A percentile compares a stretch with the other conserved stretches of the same genome.
phyloP scores from a whole-genome alignment of 139 green algal genomes.

The Ostreobium quekettii region DNA sequence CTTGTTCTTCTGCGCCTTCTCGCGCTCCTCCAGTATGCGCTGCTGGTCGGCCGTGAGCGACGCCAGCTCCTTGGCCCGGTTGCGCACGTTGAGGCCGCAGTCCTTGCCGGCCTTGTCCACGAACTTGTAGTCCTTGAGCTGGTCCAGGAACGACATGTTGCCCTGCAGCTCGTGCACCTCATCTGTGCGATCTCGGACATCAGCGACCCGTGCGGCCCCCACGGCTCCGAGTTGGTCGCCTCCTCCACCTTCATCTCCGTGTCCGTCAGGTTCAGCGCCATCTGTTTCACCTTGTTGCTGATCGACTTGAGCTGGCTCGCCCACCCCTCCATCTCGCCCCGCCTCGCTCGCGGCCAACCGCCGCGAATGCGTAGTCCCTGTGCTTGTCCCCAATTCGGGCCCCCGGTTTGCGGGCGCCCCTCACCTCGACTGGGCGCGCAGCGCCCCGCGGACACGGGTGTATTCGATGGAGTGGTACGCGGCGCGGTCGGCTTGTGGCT shows the following conservation, averaged over 20 bases:
- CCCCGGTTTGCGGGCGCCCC: too few species aligned
- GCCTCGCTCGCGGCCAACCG: too few species aligned
- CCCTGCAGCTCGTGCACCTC: conserved; percentile 48
- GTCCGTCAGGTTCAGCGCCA: conserved; percentile 56
- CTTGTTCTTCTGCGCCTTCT: conserved; percentile 8
- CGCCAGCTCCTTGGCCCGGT: conserved; percentile 66
- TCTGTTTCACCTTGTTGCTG: conserved; percentile 12
- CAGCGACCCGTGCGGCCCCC: conserved; percentile 70
- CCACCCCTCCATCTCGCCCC: too few species aligned
- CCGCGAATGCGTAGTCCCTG: too few species aligned
- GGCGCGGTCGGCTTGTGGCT: too few species aligned
- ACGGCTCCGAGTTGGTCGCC: conserved; percentile 81
- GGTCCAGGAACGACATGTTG: conserved; percentile 51
- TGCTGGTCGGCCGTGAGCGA: conserved; percentile 51
- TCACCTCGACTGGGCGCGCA: too few species aligned
- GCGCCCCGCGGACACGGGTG: too few species aligned
- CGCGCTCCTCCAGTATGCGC: conserved; percentile 27
- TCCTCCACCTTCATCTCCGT: conserved; percentile 74
- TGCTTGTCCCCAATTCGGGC: too few species aligned
- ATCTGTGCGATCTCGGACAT: conserved; percentile 82
- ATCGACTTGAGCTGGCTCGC: conserved; percentile 17
- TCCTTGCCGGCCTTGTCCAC: conserved; percentile 67
- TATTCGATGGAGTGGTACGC: too few species aligned
- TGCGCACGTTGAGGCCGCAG: conserved; percentile 77
- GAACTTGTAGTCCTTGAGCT: conserved; percentile 73